Conservation (phyloP, 768 basidiomycete species). For the Russula sp. region DNA sequence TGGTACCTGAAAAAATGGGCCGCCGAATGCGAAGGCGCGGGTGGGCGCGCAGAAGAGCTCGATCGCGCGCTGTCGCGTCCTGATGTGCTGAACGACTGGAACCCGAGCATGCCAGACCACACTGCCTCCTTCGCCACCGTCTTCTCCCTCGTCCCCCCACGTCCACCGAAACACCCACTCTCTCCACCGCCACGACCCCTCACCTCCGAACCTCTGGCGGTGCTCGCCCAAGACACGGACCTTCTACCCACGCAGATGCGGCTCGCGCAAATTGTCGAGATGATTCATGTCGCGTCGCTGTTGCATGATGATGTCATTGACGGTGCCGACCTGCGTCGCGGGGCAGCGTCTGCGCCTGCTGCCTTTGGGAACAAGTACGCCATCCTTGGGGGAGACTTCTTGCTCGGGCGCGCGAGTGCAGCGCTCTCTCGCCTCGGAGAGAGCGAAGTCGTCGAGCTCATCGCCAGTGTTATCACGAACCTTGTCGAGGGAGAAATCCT, state of each 20-base stretch:
- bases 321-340: conserved; percentile 66
- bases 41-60: conserved; percentile 56
- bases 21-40: conserved; percentile 54
- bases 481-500: conserved; percentile 96
- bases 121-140: conserved; percentile 60
- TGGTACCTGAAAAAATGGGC: conserved; percentile 63
- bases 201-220: conserved; percentile 36
- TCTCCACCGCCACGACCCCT: conserved; percentile 37
- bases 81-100: conserved; percentile 87
- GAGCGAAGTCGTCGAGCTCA: conserved; percentile 87
- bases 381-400: conserved; percentile 92
- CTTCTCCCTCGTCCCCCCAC: conserved; percentile 52
- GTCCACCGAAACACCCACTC: conserved; percentile 39
- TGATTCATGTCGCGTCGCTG: conserved; percentile 94
- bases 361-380: conserved; percentile 91
- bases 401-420: conserved; percentile 86
- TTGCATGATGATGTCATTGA: conserved; percentile 92
- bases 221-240: conserved; percentile 36
- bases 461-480: conserved; percentile 89
- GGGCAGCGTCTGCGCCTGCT: conserved; percentile 62
- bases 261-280: conserved; percentile 94
- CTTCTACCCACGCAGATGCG: conserved; percentile 87
- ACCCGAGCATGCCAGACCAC: conserved; percentile 80
- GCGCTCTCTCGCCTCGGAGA: conserved; percentile 85
- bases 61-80: conserved; percentile 76